phyloP scores from a whole-genome alignment of 2,329 filamentous ascomycete species.

The Botrytis hyacinthi region DNA sequence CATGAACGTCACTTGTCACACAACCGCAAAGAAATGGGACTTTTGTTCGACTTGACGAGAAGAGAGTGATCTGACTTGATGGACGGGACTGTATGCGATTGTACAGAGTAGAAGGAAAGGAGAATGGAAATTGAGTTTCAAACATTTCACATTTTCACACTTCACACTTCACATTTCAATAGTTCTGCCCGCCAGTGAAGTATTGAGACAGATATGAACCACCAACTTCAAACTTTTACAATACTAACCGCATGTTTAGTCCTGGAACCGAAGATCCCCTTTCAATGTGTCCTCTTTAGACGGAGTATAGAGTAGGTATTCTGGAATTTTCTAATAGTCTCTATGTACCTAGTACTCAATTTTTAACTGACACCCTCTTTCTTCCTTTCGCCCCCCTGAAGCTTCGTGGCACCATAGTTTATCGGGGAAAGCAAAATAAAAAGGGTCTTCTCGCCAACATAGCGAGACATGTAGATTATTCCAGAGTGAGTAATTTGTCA shows the following conservation, averaged over 20 bases:
- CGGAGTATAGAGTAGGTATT: not conserved
- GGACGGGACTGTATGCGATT: not conserved
- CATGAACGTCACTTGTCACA: conserved; percentile 1
- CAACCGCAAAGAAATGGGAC: not conserved
- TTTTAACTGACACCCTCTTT: not conserved
- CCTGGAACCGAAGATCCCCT: not conserved
- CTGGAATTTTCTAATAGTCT: not conserved
- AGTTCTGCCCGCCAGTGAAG: not conserved
- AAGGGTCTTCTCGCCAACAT: conserved; percentile 1
- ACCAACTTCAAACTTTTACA: not conserved
- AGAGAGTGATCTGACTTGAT: not conserved
- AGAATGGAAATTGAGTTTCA: not conserved
- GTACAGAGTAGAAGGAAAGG: not conserved
- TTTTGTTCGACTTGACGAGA: not conserved
- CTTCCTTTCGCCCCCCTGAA: not conserved
- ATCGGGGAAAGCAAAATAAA: not conserved
- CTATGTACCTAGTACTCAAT: no score
- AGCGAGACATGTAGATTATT: not conserved
- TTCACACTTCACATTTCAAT: not conserved
- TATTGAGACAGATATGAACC: not conserved
- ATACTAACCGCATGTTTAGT: not conserved
- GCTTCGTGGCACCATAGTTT: conserved; percentile 9
- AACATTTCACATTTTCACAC: not conserved
- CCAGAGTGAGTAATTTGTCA: not conserved
- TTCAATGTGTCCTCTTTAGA: not conserved